phyloP scores from a whole-genome alignment of 768 basidiomycete genomes.

The Termitomyces bulborhizus region DNA sequence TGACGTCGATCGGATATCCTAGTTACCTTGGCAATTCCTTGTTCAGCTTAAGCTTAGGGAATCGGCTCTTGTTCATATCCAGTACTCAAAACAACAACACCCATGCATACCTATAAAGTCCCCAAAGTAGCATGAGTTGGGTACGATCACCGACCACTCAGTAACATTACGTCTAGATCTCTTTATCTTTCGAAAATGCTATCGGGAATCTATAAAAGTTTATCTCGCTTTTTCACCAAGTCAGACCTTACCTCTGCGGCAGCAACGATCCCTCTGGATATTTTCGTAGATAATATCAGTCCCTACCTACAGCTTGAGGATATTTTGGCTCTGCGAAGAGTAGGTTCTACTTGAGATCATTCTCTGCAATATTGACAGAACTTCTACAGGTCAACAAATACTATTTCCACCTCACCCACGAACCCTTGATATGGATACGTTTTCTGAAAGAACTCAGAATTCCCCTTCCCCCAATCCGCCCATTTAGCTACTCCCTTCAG shows the following conservation, averaged over 20 bases:
- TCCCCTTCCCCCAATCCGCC: constrained; percentile 60
- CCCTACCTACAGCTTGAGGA: constrained; percentile 38
- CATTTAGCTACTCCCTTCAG: constrained; percentile 33
- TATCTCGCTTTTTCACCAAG: not conserved
- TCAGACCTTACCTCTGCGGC: not conserved
- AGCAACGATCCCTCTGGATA: not conserved
- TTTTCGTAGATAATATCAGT: constrained; percentile 39
- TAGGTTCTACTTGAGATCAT: constrained; percentile 16
- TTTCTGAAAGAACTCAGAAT: constrained; percentile 46
- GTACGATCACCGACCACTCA: too few species aligned
- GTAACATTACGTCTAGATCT: not conserved
- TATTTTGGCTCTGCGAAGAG: constrained; percentile 37
- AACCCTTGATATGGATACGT: constrained; percentile 67
- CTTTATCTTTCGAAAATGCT: not conserved
- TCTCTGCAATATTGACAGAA: not conserved
- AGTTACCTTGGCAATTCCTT: not conserved
- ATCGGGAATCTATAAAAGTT: not conserved
- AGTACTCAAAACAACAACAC: not conserved
- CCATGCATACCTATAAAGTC: not conserved
- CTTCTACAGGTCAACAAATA: constrained; percentile 45
- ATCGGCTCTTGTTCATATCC: not conserved
- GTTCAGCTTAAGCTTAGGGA: too few species aligned
- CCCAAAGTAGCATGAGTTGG: too few species aligned
- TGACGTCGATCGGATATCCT: not conserved
- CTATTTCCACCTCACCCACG: constrained; percentile 59